Base-by-base conservation (phyloP, 192 early-diverging fungal genomes). In the Rhizophagus sp. region DNA sequence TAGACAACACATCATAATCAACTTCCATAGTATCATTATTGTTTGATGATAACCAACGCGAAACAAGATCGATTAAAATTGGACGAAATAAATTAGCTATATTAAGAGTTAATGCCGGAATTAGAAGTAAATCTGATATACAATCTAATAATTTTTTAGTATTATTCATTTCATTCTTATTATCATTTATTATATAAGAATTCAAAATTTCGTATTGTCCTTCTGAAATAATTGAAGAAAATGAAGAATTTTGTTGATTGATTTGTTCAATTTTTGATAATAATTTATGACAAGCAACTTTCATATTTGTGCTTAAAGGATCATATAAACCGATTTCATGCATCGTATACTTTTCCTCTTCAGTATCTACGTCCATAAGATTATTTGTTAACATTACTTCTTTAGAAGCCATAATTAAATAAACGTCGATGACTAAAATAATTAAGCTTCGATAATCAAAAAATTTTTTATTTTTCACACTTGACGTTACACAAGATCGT, bases 61-160 rank as follows among this genome's bases (percentile, higher is more conserved):
- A 92, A 0, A 90, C 88, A 39, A 98, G 86, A 74, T 98, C 96
- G 30, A 96, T 87, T 10, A 95, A 85, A 17, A 98, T 81, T 3
- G 95, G 93, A 24, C 96, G 84, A 80, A 91, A 92, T 11, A 87
- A 79, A n/a, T 83, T 78, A 12, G 87, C 82, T 61, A 92, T 82
- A 64, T 78, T 25, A 12, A 82, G 15, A 15, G 86, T 87, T 66
- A 81, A 34, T 19, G n/a, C 13, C 30, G 78, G 78, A 62, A 62
- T 44, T 41, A 79, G 62, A 52, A 79, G 69, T 62, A 79, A 62
- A 33, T 71, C 24, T 19, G 78, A 79, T 50, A 79, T 36, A 24
- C 67, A 62, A 71, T 66, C n/a, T 39, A 79, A 71, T 41, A 71
- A 24, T 30, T 65, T 33, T 7, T 19, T 7, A 6, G 47, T 49